A percentile compares a stretch with the other conserved stretches of the same genome.
Evolutionary conservation across 1,284 basidiomycete genomes (phyloP).

Genomic region (Schizophyllum amplum): DNA sequence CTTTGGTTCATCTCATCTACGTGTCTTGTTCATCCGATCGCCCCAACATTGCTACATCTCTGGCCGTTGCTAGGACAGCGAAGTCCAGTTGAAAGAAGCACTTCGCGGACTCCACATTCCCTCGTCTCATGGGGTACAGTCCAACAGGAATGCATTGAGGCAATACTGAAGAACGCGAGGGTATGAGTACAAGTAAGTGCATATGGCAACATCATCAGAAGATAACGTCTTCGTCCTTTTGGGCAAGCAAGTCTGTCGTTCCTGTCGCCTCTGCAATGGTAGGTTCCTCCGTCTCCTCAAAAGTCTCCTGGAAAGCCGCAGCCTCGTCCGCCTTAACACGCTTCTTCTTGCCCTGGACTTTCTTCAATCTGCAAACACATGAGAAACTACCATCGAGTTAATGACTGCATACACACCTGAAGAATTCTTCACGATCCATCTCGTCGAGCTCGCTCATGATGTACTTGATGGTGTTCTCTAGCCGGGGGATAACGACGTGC

Average conservation of each 20-base stretch:
- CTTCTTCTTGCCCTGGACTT: constrained; percentile 98
- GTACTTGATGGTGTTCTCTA: constrained; percentile 98
- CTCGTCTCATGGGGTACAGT: too few relatives aligned
- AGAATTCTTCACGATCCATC: constrained; percentile 98
- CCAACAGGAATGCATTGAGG: too few relatives aligned
- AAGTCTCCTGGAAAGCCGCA: constrained; percentile 10
- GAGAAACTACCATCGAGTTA: constrained; percentile 1
- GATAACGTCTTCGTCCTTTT: constrained; percentile 88
- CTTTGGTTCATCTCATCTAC: not conserved
- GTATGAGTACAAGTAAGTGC: not conserved
- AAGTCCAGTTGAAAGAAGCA: too few relatives aligned
- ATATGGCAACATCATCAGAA: constrained; percentile 50
- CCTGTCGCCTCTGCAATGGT: constrained; percentile 24
- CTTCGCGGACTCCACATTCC: too few relatives aligned
- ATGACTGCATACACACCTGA: constrained; percentile 48
- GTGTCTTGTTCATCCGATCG: not conserved
- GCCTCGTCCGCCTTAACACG: constrained; percentile 49
- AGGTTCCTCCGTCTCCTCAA: constrained; percentile 22
- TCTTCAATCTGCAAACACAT: constrained; percentile 61
- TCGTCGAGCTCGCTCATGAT: constrained; percentile 94
- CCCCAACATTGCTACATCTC: too few relatives aligned
- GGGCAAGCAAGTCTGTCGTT: constrained; percentile 60
- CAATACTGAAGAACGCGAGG: not conserved
- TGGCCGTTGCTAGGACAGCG: too few relatives aligned
- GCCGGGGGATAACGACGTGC: constrained; percentile 90